These are phyloP conservation scores for Cucumis sativus DNA, from an alignment of 306 rosid species.

Conservation along the genomic window Cucumber_9930_V3 NC_026660.2:21812501-21813000, in stretches of 20 bases:
- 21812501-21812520: background rate
- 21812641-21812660: background rate
- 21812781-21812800: background rate
- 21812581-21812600: background rate
- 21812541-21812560: background rate
- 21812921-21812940: background rate
- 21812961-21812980: background rate
- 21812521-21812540: background rate
- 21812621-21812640: background rate
- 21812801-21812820: background rate
- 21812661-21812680: background rate
- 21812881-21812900: background rate
- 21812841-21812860: background rate
- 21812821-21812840: background rate
- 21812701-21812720: background rate
- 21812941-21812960: no score
- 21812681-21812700: background rate
- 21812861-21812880: background rate
- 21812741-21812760: background rate
- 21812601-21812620: background rate
- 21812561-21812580: background rate
- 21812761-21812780: background rate
- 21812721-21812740: background rate
- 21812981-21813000: background rate
- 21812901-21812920: background rate